Base-by-base conservation (phyloP, 2,329 filamentous ascomycete genomes). In the Fusarium avenaceum region DNA sequence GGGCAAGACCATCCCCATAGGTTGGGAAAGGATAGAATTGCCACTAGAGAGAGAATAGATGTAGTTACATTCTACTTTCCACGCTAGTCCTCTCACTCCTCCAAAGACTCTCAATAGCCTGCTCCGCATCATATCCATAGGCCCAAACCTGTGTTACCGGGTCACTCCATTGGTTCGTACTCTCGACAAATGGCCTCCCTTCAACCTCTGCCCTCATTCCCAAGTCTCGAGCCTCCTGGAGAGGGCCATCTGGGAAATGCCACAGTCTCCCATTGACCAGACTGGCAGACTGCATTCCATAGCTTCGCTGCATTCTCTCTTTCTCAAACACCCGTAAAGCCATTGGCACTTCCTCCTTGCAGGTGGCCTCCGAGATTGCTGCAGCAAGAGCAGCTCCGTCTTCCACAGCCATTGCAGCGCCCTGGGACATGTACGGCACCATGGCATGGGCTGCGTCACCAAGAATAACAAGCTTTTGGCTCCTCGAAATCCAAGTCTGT, bases 341-440 rank as follows among this genome's bases (percentile, higher is more conserved):
- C 2, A 4, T 13, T 2, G 38, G 0, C 0, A 60, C 6, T 20
- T 51, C n/a, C 2, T 44, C 35, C 3, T n/a, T 50, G 4, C 4
- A 9, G 1, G n/a, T 44, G 9, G 19, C 30, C 17, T 59, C 42
- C 7, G 57, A 20, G 14, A 60, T 14, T 1, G 54, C 44, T 3
- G 44, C 15, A 1, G 57, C 57, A 0, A 60, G 30, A 7, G 57
- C 57, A 3, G 57, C 54, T 0, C 54, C 57, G 19, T 60, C 57
- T 44, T 60, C 57, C 4, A 60, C 54, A 3, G 57, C 57, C 57
- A 60, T 60, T 3, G 57, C 57, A 6, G 57, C 57, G 7, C 57
- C 57, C 2, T 60, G 57, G 7, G 57, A 60, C 57, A 60, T 60
- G 15, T 60, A 60, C 0, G 57, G 57, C 1, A 60, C 57, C 57